Base-by-base conservation (phyloP, 495 filamentous ascomycete genomes). In the Friedmanniomyces endolithicus region DNA sequence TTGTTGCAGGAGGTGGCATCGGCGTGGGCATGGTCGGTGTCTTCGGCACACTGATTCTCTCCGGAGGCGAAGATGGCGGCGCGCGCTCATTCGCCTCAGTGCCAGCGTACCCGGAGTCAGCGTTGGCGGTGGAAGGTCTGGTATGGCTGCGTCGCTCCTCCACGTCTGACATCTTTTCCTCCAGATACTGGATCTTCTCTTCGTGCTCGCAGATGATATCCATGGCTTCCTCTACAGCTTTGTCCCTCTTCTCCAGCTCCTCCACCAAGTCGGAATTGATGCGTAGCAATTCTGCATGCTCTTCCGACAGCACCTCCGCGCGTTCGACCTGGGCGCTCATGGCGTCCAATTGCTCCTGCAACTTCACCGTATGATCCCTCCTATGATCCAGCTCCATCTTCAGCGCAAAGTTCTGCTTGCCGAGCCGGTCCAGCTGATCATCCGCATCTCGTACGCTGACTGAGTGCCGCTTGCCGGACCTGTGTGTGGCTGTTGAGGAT, bases 371-470 rank as follows among this genome's bases (percentile, higher is more conserved):
- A 24, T 87, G 79, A 47, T 83, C 73, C 11, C 72, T 66, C 17
- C 83, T 76, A 59, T 95, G 85, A 61, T 79, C 86, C 1, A 95
- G 73, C 57, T 90, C 86, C 46, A 95, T 72, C 67, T 94, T 94
- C 53, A 96, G 73, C 63, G 90, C 86, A 63, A 94, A 96, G 61
- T 94, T 92, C 63, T 90, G 79, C 63, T 94, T 94, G 63, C 84
- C 82, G 44, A 94, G 70, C 46, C 78, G 86, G 1, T 72, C 67
- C 45, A 62, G 57, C 29, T 65, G 59, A 17, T 50, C 48, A 14
- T 70, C 63, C 39, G 62, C 40, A 27, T 69, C 68, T 37, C 48
- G 52, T 24, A 57, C 56, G n/a, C 63, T 54, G 43, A 59, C 17
- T 23, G 43, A 52, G 17, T 34, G 41, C 16, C 53, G 43, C 17